Percentiles rank a stretch among this genome's conserved stretches.
Evolutionary conservation across 441 rosid species (phyloP).

Genomic region (Gossypium trilobum): DNA sequence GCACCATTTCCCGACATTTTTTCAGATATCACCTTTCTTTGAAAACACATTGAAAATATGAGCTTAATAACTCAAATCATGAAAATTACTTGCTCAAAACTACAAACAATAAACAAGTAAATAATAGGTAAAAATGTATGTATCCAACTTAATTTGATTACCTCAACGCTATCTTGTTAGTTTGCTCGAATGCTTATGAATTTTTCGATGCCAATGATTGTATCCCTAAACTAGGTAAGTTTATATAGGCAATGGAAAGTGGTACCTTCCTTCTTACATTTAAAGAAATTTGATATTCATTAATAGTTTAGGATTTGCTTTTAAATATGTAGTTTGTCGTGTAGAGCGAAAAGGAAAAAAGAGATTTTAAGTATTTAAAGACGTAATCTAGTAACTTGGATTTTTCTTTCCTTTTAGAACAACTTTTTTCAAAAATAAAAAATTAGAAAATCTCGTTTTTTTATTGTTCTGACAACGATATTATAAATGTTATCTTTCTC

Average conservation of each 20-base stretch:
- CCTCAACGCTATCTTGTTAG: neutral
- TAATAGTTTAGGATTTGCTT: neutral
- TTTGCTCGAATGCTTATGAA: neutral
- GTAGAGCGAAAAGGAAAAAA: neutral
- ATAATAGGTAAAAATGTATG: neutral
- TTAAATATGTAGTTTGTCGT: neutral
- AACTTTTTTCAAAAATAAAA: neutral
- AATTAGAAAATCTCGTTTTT: neutral
- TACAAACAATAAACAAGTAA: neutral
- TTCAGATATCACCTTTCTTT: neutral
- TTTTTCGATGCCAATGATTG: neutral
- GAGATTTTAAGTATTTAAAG: neutral
- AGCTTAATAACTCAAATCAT: neutral
- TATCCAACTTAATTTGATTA: neutral
- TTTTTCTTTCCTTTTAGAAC: conserved; percentile 3
- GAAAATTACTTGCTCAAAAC: neutral
- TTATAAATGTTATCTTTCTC: neutral
- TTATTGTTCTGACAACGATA: neutral
- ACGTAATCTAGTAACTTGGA: conserved; percentile 6
- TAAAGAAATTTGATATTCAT: neutral
- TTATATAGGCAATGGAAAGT: conserved; percentile 3
- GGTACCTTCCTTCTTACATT: neutral
- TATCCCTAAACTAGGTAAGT: neutral
- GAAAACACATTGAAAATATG: neutral
- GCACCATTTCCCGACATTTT: conserved; percentile 5